These are phyloP conservation scores for Cyclotella sp. DNA, from an alignment of 108 stramenopile species.

Conservation along the genomic window DNA sequence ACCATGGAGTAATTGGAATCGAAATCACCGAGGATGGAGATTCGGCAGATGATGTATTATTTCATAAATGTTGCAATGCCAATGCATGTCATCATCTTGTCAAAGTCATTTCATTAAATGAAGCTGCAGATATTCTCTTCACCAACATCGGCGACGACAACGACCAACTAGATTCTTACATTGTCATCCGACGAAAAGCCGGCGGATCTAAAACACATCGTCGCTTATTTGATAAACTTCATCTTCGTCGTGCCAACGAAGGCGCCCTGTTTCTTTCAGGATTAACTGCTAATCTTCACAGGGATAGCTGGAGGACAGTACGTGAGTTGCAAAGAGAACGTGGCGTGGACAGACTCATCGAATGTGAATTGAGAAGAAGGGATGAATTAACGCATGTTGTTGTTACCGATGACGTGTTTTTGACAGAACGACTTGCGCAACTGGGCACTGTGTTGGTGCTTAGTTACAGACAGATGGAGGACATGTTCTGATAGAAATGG, in stretches of 20 bases:
- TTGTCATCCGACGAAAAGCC: constrained; percentile 53
- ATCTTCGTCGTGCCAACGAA: constrained; percentile 51
- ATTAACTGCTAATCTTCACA: constrained; percentile 38
- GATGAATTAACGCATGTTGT: constrained; percentile 44
- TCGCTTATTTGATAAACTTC: constrained; percentile 54
- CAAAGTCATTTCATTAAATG: constrained; percentile 33
- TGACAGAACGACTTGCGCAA: constrained; percentile 47
- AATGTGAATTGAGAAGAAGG: constrained; percentile 51
- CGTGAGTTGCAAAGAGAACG: constrained; percentile 48
- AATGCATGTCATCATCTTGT: not conserved
- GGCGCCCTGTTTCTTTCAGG: constrained; percentile 54
- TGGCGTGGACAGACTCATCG: constrained; percentile 49
- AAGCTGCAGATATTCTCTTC: constrained; percentile 36
- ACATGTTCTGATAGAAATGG: constrained; percentile 35
- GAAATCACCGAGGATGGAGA: constrained; percentile 53
- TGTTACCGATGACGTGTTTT: constrained; percentile 55
- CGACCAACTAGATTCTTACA: constrained; percentile 42
- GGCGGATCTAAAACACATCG: constrained; percentile 56
- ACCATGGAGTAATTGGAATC: constrained; percentile 23
- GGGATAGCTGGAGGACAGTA: constrained; percentile 40
- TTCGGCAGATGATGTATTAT: constrained; percentile 48
- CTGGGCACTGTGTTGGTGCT: constrained; percentile 39
- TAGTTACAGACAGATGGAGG: constrained; percentile 41
- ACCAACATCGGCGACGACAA: constrained; percentile 12
- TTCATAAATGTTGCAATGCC: constrained; percentile 22